A percentile compares a stretch with the other conserved stretches of the same genome.
These are phyloP conservation scores for Dendrothele bispora DNA, from an alignment of 768 basidiomycete genomes.

Conservation along the genomic window DNA sequence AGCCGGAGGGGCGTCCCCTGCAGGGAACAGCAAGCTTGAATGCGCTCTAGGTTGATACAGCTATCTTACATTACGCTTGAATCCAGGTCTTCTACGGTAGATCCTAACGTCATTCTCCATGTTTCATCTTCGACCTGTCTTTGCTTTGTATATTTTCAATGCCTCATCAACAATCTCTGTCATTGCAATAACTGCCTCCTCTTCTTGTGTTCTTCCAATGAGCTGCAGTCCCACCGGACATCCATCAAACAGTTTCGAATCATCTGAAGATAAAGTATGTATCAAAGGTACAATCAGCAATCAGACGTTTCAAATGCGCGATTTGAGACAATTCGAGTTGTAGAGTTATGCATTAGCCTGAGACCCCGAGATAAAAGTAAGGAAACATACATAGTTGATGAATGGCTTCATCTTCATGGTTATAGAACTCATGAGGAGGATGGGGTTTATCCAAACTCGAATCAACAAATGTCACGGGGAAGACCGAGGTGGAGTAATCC, in stretches of 20 bases:
- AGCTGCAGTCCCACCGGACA: constrained; percentile 68
- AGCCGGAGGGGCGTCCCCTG: no score
- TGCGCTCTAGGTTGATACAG: no score
- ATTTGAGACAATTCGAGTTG: no score
- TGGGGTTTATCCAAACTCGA: constrained; percentile 48
- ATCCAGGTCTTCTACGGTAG: no score
- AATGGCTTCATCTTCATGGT: constrained; percentile 49
- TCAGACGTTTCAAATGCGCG: no score
- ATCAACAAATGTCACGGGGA: constrained; percentile 71
- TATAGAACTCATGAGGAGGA: constrained; percentile 46
- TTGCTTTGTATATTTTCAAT: constrained; percentile 33
- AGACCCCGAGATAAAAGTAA: no score
- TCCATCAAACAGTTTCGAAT: constrained; percentile 52
- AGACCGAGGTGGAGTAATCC: constrained; percentile 60
- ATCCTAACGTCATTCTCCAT: no score
- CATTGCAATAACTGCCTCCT: constrained; percentile 73
- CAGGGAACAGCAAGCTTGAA: no score
- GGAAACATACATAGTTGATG: constrained; percentile 47
- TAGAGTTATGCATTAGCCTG: neutral
- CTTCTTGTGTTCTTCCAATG: constrained; percentile 68
- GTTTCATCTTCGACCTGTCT: no score
- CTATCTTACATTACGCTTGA: no score
- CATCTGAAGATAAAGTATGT: constrained; percentile 38
- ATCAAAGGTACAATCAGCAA: neutral
- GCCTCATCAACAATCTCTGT: constrained; percentile 63